Percentiles rank a stretch among this genome's conserved stretches.
Conservation (phyloP, 2,329 filamentous ascomycete genomes). For the Chalaropsis thielavioides region DNA sequence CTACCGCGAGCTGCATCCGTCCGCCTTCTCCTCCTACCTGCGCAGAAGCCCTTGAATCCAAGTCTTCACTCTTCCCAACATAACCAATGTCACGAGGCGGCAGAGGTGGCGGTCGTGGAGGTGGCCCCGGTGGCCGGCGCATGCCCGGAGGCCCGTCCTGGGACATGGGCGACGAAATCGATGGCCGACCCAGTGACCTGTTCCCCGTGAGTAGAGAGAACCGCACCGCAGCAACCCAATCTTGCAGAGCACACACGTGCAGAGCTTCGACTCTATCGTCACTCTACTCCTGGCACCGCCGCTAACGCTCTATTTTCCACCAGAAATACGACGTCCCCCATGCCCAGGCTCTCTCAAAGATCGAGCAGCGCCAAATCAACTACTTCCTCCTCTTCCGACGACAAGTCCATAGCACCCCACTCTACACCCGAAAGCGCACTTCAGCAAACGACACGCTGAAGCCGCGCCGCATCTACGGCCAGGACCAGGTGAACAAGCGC, state of each 20-base stretch:
- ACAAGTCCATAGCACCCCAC: slow-evolving; percentile 38
- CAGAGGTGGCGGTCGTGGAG: slow-evolving; percentile 35
- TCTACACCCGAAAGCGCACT: slow-evolving; percentile 42
- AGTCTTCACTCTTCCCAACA: neutral
- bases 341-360: slow-evolving; percentile 29
- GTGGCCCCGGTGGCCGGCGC: slow-evolving; percentile 33
- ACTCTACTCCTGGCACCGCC: neutral
- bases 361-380: slow-evolving; percentile 35
- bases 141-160: slow-evolving; percentile 37
- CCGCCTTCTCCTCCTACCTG: neutral
- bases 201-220: slow-evolving; percentile 44
- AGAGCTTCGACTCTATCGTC: neutral
- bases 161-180: slow-evolving; percentile 39
- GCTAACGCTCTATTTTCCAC: slow-evolving; percentile 20
- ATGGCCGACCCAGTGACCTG: slow-evolving; percentile 43
- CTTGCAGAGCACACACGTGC: neutral
- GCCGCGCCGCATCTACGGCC: slow-evolving; percentile 35
- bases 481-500: slow-evolving; percentile 43
- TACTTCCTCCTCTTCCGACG: slow-evolving; percentile 42
- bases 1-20: neutral
- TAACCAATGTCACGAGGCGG: slow-evolving; percentile 16
- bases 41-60: neutral
- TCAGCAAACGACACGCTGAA: slow-evolving; percentile 28
- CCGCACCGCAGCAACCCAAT: too few species aligned
- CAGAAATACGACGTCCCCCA: slow-evolving; percentile 38